Base-by-base conservation (phyloP, 116 monocot genomes). In the Zostera marina region DNA sequence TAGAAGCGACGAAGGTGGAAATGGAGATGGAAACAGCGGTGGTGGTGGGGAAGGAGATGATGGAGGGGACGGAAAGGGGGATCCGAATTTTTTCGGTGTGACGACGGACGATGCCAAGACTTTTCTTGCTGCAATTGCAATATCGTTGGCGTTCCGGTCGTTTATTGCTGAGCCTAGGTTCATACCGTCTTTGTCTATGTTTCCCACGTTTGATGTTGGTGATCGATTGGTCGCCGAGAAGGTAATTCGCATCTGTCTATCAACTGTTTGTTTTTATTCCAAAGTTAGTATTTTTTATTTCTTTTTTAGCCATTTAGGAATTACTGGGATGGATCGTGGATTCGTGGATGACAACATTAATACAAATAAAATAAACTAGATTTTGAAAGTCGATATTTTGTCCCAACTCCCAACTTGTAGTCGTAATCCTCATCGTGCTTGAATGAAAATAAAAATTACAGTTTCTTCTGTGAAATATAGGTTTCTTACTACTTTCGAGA, bases 151-250 rank as follows among this genome's bases (percentile, higher is more conserved):
- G 8, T 91, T 99, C 67, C 74, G 91, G 20, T 65, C 91, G n/a
- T 99, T 81, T 20, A 70, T 91, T 10, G 99, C 99, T 0, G 99
- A 99, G 80, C 99, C 99, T 15, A 57, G 99, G 54, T 91, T 77
- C 67, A 99, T 99, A 39, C 91, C 91, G 22, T 91, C 91, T 1
- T 79, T 99, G 47, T 99, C 99, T 9, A 99, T 99, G 99, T 99
- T 84, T 63, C 99, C 99, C 11, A 99, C 99, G 11, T 91, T 99
- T 43, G 78, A 83, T 63, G 79, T 99, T 21, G 99, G 99, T 14
- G 99, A 99, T 53, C 81, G 99, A 22, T 54, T 99, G 62, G 99
- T 91, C 25, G 99, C 99, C 0, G 99, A 91, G 60, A 99, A 91
- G 81, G 87, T 96, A 59, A 21, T 1, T 2, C 8, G 7, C 20